Evolutionary conservation across 176 grass and related monocot species (phyloP).

Genomic region (Musa schizocarpa): DNA sequence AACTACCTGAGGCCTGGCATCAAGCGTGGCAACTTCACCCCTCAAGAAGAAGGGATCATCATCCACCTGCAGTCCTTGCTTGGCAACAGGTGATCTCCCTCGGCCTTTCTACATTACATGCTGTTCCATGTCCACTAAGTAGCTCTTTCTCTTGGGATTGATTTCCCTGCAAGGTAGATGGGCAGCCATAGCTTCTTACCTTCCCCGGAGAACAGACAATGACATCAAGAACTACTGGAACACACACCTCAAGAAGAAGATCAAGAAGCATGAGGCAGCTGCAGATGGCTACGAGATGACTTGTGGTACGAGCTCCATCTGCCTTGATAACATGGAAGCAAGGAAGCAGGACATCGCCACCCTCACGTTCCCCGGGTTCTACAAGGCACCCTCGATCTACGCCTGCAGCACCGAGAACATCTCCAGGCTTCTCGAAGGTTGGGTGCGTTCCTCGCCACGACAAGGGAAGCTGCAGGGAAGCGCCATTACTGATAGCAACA

Average conservation of each 20-base stretch:
- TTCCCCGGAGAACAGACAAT: slow-evolving; percentile 2
- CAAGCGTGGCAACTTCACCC: slow-evolving; percentile 1
- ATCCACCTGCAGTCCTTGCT: slow-evolving; percentile 4
- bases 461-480: not conserved
- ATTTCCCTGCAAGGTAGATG: not conserved
- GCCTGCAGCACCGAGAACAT: slow-evolving; percentile 6
- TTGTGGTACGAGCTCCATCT: not conserved
- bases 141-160: no score
- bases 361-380: not conserved
- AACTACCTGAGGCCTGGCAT: not conserved
- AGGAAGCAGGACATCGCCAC: not conserved
- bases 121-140: no score
- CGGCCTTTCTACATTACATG: no score
- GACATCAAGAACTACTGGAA: slow-evolving; percentile 15
- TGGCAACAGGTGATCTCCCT: not conserved
- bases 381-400: not conserved
- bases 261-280: not conserved
- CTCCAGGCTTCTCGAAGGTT: not conserved
- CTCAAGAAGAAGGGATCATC: not conserved
- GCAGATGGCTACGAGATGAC: not conserved
- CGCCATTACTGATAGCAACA: not conserved
- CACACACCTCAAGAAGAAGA: slow-evolving; percentile 7
- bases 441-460: not conserved
- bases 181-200: slow-evolving; percentile 4
- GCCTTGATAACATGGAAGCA: not conserved